Percentiles rank a stretch among this genome's conserved stretches.
These are phyloP conservation scores for Pseudevernia furfuracea DNA, from an alignment of 495 filamentous ascomycete species.

Conservation along the genomic window DNA sequence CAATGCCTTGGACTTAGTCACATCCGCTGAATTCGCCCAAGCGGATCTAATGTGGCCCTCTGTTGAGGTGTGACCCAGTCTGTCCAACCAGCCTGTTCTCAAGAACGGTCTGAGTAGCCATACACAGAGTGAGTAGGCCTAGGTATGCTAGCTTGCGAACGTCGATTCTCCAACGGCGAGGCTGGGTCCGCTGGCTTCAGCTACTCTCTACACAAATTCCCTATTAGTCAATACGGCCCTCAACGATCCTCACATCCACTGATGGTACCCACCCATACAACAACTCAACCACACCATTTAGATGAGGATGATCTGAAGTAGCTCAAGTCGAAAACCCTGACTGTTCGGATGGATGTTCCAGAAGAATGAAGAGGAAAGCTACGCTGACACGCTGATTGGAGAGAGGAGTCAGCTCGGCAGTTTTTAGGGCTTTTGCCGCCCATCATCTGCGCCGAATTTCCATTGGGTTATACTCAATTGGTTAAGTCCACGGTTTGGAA, in stretches of 20 bases:
- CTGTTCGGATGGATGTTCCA: not conserved
- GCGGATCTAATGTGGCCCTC: not conserved
- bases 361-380: not conserved
- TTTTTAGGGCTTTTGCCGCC: too few species aligned
- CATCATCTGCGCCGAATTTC: not conserved
- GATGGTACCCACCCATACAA: not conserved
- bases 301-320: not conserved
- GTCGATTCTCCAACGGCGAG: not conserved
- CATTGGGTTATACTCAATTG: not conserved
- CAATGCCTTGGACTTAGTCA: not conserved
- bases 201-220: not conserved
- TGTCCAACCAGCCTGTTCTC: not conserved
- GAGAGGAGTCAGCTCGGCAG: not conserved
- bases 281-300: not conserved
- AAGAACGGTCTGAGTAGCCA: not conserved
- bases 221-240: not conserved
- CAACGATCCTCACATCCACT: not conserved
- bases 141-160: not conserved
- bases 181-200: not conserved
- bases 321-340: not conserved
- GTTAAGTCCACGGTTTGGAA: not conserved
- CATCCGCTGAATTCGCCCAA: not conserved
- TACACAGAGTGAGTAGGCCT: not conserved
- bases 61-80: not conserved
- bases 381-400: not conserved